Conservation (phyloP, 2,329 filamentous ascomycete species). For the Phoma herbarum region DNA sequence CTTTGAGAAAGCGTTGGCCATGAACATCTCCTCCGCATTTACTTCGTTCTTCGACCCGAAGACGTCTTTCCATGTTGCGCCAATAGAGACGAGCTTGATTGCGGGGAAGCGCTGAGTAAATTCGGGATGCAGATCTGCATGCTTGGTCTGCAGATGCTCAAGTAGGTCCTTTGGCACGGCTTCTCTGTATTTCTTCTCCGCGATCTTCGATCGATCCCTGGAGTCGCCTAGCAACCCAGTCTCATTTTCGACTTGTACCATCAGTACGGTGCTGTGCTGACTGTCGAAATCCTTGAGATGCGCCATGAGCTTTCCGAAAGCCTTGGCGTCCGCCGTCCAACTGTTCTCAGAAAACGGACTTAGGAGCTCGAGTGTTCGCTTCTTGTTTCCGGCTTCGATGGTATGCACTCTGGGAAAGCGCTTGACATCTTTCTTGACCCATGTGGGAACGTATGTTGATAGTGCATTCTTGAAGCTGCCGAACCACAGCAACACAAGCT, state of each 20-base stretch:
- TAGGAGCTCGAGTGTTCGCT: slow-evolving; percentile 33
- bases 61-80: slow-evolving; percentile 50
- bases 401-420: slow-evolving; percentile 39
- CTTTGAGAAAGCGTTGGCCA: slow-evolving; percentile 57
- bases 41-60: slow-evolving; percentile 52
- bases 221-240: slow-evolving; percentile 62
- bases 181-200: slow-evolving; percentile 54
- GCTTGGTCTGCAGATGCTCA: slow-evolving; percentile 34
- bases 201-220: slow-evolving; percentile 56
- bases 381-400: slow-evolving; percentile 31
- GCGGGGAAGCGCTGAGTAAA: slow-evolving; percentile 40
- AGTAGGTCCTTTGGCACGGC: slow-evolving; percentile 52
- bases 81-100: slow-evolving; percentile 23
- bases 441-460: slow-evolving; percentile 40
- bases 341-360: slow-evolving; percentile 49
- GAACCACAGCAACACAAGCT: slow-evolving; percentile 58
- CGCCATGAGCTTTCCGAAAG: slow-evolving; percentile 51
- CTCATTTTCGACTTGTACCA: slow-evolving; percentile 68
- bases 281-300: slow-evolving; percentile 57
- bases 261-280: slow-evolving; percentile 60
- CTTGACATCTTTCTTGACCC: slow-evolving; percentile 48
- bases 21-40: slow-evolving; percentile 57
- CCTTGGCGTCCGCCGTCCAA: slow-evolving; percentile 51
- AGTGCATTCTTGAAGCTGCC: slow-evolving; percentile 58
- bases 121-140: slow-evolving; percentile 32